Evolutionary conservation across 805 yeast species (phyloP).

Genomic region (Jamesozyma rosinii): DNA sequence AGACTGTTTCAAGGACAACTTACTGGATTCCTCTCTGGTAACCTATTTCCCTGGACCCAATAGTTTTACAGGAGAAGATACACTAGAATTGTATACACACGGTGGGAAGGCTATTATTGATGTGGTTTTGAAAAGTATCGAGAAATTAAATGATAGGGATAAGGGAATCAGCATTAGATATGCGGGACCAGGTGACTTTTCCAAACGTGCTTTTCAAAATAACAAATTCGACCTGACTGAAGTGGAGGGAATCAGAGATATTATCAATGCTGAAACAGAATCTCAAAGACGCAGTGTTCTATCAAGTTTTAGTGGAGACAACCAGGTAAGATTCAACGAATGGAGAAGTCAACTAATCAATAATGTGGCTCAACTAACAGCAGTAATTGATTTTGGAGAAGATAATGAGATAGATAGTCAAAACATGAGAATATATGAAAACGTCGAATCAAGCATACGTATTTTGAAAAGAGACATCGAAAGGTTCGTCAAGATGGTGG

Average conservation of each 20-base stretch:
- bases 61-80: slow-evolving; percentile 88
- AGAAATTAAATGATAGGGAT: slow-evolving; percentile 39
- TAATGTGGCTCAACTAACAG: slow-evolving; percentile 67
- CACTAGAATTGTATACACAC: slow-evolving; percentile 82
- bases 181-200: slow-evolving; percentile 92
- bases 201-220: slow-evolving; percentile 76
- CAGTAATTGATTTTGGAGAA: slow-evolving; percentile 90
- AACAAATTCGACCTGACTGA: slow-evolving; percentile 79
- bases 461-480: slow-evolving; percentile 39
- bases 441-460: slow-evolving; percentile 39
- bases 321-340: slow-evolving; percentile 40
- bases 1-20: slow-evolving; percentile 5
- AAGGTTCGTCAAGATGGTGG: slow-evolving; percentile 36
- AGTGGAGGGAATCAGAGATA: slow-evolving; percentile 78
- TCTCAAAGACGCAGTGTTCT: slow-evolving; percentile 70
- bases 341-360: slow-evolving; percentile 67
- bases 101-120: slow-evolving; percentile 84
- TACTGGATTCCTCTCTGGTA: slow-evolving; percentile 72
- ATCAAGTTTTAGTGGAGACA: slow-evolving; percentile 61
- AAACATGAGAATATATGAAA: slow-evolving; percentile 38
- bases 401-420: slow-evolving; percentile 76
- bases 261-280: slow-evolving; percentile 93
- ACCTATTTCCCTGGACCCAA: slow-evolving; percentile 62
- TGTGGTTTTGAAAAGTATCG: slow-evolving; percentile 57
- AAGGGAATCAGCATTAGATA: slow-evolving; percentile 44